These are phyloP conservation scores for Apiosordaria backusii DNA, from an alignment of 495 filamentous ascomycete genomes.

Conservation along the genomic window DNA sequence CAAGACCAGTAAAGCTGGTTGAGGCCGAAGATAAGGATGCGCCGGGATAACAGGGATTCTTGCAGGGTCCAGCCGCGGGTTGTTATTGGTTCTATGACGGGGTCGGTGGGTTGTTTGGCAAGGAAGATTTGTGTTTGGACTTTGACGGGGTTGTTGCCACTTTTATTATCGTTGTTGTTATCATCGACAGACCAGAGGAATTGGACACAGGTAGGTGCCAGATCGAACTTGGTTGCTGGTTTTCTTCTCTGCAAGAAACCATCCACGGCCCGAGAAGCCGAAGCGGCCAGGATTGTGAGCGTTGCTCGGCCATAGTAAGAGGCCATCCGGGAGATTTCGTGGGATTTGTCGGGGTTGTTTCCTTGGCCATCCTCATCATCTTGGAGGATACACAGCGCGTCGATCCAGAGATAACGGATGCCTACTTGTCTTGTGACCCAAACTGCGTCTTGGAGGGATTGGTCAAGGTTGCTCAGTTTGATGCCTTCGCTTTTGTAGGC, in stretches of 20 bases:
- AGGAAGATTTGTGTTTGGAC: background rate
- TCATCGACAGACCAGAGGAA: background rate
- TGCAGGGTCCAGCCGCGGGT: background rate
- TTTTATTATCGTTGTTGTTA: background rate
- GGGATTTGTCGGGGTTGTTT: background rate
- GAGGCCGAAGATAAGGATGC: background rate
- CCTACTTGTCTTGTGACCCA: background rate
- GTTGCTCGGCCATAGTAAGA: background rate
- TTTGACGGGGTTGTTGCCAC: background rate
- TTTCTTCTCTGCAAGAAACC: background rate
- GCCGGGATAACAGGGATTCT: background rate
- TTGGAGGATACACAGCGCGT: background rate
- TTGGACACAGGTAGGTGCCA: background rate
- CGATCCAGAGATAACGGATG: background rate
- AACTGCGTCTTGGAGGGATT: background rate
- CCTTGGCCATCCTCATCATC: background rate
- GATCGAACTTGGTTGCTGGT: background rate
- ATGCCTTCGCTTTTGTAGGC: background rate
- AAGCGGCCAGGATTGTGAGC: background rate
- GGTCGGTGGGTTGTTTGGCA: background rate
- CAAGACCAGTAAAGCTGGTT: conserved; percentile 12
- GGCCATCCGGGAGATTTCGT: background rate
- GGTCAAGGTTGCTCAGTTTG: background rate
- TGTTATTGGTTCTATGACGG: background rate
- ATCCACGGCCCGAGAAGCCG: background rate